A percentile compares a stretch with the other conserved stretches of the same genome.
Evolutionary conservation across 2,329 filamentous ascomycete species (phyloP).

Genomic region (Trichophyton verrucosum): DNA sequence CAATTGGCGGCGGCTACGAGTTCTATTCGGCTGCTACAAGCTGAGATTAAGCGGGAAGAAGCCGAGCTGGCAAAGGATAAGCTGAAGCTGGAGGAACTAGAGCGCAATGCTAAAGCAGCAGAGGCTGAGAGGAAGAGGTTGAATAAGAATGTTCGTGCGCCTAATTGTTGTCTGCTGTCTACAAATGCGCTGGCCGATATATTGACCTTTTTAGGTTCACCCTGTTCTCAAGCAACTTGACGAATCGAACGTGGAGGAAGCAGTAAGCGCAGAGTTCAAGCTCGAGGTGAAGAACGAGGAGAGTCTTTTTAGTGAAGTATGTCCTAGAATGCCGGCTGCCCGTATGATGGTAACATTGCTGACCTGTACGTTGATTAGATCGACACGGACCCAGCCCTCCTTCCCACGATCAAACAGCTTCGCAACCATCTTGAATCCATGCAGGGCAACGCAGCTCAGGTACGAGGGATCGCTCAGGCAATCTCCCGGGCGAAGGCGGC

Average conservation of each 20-base stretch:
- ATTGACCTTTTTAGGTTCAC: constrained; percentile 19
- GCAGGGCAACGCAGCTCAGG: constrained; percentile 29
- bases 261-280: constrained; percentile 18
- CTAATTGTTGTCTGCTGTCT: neutral
- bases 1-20: constrained; percentile 30
- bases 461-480: constrained; percentile 27
- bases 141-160: constrained; percentile 27
- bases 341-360: neutral
- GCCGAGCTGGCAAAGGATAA: constrained; percentile 30
- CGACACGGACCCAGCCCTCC: constrained; percentile 26
- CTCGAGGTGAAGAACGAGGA: constrained; percentile 10
- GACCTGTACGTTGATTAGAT: neutral
- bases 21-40: constrained; percentile 29
- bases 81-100: constrained; percentile 30
- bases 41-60: constrained; percentile 33
- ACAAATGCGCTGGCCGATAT: neutral
- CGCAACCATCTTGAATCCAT: constrained; percentile 34
- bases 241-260: constrained; percentile 12
- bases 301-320: constrained; percentile 1
- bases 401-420: constrained; percentile 28
- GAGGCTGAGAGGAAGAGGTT: constrained; percentile 30
- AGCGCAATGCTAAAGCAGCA: constrained; percentile 32
- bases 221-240: constrained; percentile 28
- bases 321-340: constrained; percentile 10
- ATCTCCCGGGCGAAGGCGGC: constrained; percentile 22